phyloP scores from a whole-genome alignment of 352 stramenopile species.

The Pythium brassicae region DNA sequence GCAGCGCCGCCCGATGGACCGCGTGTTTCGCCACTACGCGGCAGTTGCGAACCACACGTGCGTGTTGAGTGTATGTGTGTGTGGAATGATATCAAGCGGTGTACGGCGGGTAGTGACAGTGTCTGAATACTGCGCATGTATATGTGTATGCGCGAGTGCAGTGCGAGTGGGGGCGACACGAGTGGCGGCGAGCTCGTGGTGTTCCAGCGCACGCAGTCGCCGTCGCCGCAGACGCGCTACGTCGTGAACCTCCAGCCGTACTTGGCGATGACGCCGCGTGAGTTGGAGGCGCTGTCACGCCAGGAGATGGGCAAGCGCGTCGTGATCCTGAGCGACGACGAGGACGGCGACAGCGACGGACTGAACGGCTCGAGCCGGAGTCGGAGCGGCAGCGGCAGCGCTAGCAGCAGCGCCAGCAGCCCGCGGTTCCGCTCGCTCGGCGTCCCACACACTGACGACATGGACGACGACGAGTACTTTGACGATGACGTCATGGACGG shows the following conservation, averaged over 20 bases:
- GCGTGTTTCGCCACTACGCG: slow-evolving; percentile 70
- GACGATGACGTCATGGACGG: slow-evolving; percentile 53
- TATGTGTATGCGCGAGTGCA: slow-evolving; percentile 2
- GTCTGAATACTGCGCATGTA: not conserved
- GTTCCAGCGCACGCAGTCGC: slow-evolving; percentile 18
- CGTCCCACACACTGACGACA: slow-evolving; percentile 24
- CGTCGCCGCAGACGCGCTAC: slow-evolving; percentile 9
- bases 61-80: not conserved
- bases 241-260: slow-evolving; percentile 27
- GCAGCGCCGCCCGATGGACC: slow-evolving; percentile 42
- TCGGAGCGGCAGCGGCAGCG: slow-evolving; percentile 26
- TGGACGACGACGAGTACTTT: slow-evolving; percentile 18
- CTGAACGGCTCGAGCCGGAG: slow-evolving; percentile 3
- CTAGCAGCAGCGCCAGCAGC: slow-evolving; percentile 19
- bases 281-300: slow-evolving; percentile 37
- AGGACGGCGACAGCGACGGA: slow-evolving; percentile 10
- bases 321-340: not conserved
- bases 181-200: slow-evolving; percentile 36
- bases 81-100: too few species aligned
- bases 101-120: too few species aligned
- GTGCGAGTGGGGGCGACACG: slow-evolving; percentile 3
- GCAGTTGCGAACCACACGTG: slow-evolving; percentile 30
- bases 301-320: slow-evolving; percentile 26
- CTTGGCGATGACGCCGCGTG: slow-evolving; percentile 37
- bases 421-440: slow-evolving; percentile 28